Conservation (phyloP, 1,284 basidiomycete species). For the Gomphus bonarii region DNA sequence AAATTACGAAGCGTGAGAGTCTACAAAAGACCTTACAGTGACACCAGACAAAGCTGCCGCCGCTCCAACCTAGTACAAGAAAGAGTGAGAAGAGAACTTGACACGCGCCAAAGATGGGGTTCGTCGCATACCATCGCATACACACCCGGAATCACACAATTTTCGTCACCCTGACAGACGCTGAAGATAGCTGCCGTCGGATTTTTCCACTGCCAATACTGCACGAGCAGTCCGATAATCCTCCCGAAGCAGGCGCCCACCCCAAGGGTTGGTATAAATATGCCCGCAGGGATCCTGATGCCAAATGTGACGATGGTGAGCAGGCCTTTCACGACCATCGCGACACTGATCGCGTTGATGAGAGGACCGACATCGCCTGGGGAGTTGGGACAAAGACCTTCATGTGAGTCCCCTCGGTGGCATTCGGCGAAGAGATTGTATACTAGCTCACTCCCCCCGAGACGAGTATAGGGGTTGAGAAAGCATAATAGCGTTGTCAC, state of each 20-base stretch:
- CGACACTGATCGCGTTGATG: constrained; percentile 55
- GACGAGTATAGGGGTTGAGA: constrained; percentile 83
- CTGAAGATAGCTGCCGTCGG: constrained; percentile 57
- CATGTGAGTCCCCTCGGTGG: constrained; percentile 45
- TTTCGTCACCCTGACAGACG: constrained; percentile 50
- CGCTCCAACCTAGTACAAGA: constrained; percentile 52
- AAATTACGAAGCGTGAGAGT: not conserved
- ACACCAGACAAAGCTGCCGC: constrained; percentile 84
- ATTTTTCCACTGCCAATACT: constrained; percentile 64
- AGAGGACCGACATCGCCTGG: constrained; percentile 60
- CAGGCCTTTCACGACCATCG: constrained; percentile 73
- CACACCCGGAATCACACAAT: constrained; percentile 75
- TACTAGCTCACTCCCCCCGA: constrained; percentile 93
- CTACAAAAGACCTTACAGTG: constrained; percentile 40
- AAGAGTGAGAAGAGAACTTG: not conserved
- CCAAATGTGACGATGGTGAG: constrained; percentile 92
- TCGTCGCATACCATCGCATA: constrained; percentile 68
- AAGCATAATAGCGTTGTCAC: constrained; percentile 74
- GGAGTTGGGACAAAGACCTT: constrained; percentile 66
- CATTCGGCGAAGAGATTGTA: constrained; percentile 89
- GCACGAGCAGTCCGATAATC: constrained; percentile 77
- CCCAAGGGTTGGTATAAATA: constrained; percentile 94
- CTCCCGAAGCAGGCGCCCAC: constrained; percentile 96
- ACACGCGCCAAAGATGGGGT: not conserved
- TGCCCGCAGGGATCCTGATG: constrained; percentile 88